Evolutionary conservation across 1,284 basidiomycete species (phyloP).

Genomic region (Kalmanozyma brasiliensis): DNA sequence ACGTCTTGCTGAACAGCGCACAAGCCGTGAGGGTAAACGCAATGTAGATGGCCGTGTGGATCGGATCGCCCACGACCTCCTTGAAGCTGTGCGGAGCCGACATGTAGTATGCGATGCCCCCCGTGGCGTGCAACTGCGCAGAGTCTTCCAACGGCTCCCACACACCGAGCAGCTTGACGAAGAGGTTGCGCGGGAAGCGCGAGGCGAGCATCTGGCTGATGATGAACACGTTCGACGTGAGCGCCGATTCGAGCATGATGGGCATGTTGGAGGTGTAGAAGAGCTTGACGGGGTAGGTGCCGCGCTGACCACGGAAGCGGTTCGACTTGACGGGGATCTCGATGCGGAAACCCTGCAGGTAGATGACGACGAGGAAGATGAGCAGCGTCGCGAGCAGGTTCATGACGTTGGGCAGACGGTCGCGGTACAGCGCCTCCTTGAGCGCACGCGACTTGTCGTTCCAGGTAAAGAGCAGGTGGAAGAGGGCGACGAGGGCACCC

Average conservation of each 20-base stretch:
- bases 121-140: slow-evolving; percentile 86
- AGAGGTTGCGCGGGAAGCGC: slow-evolving; percentile 91
- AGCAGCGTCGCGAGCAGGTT: slow-evolving; percentile 91
- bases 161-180: slow-evolving; percentile 88
- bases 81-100: slow-evolving; percentile 91
- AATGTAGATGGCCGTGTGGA: slow-evolving; percentile 92
- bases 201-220: slow-evolving; percentile 88
- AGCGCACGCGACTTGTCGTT: slow-evolving; percentile 97
- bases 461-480: slow-evolving; percentile 98
- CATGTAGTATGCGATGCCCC: slow-evolving; percentile 98
- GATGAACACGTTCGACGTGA: slow-evolving; percentile 95
- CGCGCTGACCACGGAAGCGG: slow-evolving; percentile 92
- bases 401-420: slow-evolving; percentile 96
- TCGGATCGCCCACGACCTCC: slow-evolving; percentile 86
- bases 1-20: slow-evolving; percentile 97
- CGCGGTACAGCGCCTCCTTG: slow-evolving; percentile 97
- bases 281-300: slow-evolving; percentile 94
- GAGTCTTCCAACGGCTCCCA: slow-evolving; percentile 98
- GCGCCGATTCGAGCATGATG: slow-evolving; percentile 96
- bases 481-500: slow-evolving; percentile 92
- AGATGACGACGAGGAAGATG: slow-evolving; percentile 95
- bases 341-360: slow-evolving; percentile 97
- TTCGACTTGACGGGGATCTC: slow-evolving; percentile 99
- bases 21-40: slow-evolving; percentile 92
- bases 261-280: slow-evolving; percentile 99